phyloP scores from a whole-genome alignment of 1,139 yeast species.

The Lodderomyces elongisporus region DNA sequence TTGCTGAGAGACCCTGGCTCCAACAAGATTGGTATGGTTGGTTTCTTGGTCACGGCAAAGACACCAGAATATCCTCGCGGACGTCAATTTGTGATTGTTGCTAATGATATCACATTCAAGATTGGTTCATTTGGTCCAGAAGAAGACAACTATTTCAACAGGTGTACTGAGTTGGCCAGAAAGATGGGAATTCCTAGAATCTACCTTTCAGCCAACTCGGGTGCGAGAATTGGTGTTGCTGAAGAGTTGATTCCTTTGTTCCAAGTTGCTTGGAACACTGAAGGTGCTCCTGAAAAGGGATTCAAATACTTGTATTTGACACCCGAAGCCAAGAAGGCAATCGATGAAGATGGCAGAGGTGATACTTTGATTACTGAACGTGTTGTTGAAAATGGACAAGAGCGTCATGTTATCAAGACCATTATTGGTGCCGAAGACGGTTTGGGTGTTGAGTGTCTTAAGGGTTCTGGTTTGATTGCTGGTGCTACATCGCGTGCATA shows the following conservation, averaged over 20 bases:
- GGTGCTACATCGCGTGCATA: slow-evolving; percentile 98
- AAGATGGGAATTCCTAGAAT: slow-evolving; percentile 89
- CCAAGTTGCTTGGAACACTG: slow-evolving; percentile 90
- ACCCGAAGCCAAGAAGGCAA: slow-evolving; percentile 56
- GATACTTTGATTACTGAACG: slow-evolving; percentile 71
- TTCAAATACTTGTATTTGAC: slow-evolving; percentile 83
- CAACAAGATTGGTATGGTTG: slow-evolving; percentile 95
- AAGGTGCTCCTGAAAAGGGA: slow-evolving; percentile 72
- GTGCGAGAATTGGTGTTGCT: slow-evolving; percentile 98
- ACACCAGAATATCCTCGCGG: slow-evolving; percentile 98
- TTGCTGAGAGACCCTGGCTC: slow-evolving; percentile 96
- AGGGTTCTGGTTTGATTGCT: slow-evolving; percentile 97
- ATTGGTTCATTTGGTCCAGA: slow-evolving; percentile 99
- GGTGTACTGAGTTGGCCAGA: slow-evolving; percentile 89
- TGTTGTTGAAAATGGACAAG: slow-evolving; percentile 79
- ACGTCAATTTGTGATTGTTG: slow-evolving; percentile 85
- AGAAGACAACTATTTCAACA: slow-evolving; percentile 86
- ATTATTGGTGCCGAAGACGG: slow-evolving; percentile 95
- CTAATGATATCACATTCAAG: slow-evolving; percentile 94
- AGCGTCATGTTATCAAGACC: slow-evolving; percentile 72
- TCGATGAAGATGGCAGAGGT: slow-evolving; percentile 56
- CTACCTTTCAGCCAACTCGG: slow-evolving; percentile 94
- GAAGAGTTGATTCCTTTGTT: slow-evolving; percentile 88
- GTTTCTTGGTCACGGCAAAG: slow-evolving; percentile 83
- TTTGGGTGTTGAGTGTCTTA: slow-evolving; percentile 95